phyloP scores from a whole-genome alignment of 495 filamentous ascomycete species.

The Durotheca rogersii region DNA sequence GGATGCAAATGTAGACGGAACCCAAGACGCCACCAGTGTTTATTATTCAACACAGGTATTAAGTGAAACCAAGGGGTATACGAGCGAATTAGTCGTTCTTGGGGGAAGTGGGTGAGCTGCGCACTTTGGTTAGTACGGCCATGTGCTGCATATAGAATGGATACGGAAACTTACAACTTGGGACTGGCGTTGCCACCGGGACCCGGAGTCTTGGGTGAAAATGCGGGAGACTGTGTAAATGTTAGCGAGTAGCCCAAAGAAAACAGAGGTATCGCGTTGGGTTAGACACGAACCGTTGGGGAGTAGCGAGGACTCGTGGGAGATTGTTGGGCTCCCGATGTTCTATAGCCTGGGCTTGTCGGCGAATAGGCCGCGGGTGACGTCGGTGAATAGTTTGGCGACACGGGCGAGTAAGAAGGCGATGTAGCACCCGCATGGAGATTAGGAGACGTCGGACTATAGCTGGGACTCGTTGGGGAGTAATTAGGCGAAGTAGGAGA shows the following conservation, averaged over 20 bases:
- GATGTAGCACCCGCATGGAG: slow-evolving; percentile 56
- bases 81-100: slow-evolving; percentile 23
- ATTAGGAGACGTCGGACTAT: slow-evolving; percentile 66
- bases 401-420: slow-evolving; percentile 69
- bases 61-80: neutral
- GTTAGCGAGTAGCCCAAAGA: too few species aligned
- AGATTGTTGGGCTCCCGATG: slow-evolving; percentile 53
- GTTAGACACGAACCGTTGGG: slow-evolving; percentile 39
- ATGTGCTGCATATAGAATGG: neutral
- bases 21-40: slow-evolving; percentile 21
- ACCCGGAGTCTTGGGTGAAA: slow-evolving; percentile 23
- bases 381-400: slow-evolving; percentile 67
- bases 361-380: slow-evolving; percentile 74
- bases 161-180: slow-evolving; percentile 20
- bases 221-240: slow-evolving; percentile 23
- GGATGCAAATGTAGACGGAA: neutral
- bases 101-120: slow-evolving; percentile 24
- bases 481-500: slow-evolving; percentile 71
- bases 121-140: slow-evolving; percentile 1
- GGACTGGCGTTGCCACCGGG: slow-evolving; percentile 23
- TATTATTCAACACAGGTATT: slow-evolving; percentile 16
- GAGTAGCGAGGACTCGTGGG: slow-evolving; percentile 58
- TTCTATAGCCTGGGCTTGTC: slow-evolving; percentile 69
- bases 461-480: slow-evolving; percentile 58
- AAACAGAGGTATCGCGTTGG: neutral